Conservation (phyloP, 305 asterid genomes). For the Petunia hybrid region DNA sequence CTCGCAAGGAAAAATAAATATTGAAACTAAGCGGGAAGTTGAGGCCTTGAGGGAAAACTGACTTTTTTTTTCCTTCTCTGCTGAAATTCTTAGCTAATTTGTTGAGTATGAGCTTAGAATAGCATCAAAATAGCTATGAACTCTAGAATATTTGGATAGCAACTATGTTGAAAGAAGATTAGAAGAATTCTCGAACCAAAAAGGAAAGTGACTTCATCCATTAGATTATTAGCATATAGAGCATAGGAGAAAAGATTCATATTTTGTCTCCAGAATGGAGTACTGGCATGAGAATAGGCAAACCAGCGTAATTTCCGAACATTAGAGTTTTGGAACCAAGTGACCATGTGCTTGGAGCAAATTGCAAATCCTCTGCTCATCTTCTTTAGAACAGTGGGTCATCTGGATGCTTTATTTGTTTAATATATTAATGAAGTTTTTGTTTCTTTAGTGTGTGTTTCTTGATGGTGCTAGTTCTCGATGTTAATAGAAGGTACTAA, state of each 20-base stretch:
- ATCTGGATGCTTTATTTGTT: constrained; percentile 6
- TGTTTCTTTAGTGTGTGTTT: constrained; percentile 7
- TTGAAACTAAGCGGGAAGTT: neutral
- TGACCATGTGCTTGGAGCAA: neutral
- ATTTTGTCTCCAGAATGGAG: constrained; percentile 20
- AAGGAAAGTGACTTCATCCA: neutral
- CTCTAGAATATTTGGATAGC: neutral
- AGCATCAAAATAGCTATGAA: neutral
- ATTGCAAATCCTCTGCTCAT: neutral
- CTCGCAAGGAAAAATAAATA: neutral
- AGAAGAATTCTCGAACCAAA: constrained; percentile 5
- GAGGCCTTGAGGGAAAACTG: neutral
- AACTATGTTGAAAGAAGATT: neutral
- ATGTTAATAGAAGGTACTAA: constrained; percentile 18
- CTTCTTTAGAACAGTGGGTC: neutral
- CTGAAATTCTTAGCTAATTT: constrained; percentile 15
- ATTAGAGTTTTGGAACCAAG: constrained; percentile 1
- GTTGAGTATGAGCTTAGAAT: neutral
- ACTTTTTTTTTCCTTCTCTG: neutral
- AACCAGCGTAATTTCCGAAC: neutral
- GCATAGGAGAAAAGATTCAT: constrained; percentile 4
- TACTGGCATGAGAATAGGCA: neutral
- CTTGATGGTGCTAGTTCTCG: neutral
- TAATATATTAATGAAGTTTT: neutral
- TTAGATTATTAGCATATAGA: neutral